Evolutionary conservation across 2,329 filamentous ascomycete species (phyloP).

Genomic region (Colletotrichum spinosum): DNA sequence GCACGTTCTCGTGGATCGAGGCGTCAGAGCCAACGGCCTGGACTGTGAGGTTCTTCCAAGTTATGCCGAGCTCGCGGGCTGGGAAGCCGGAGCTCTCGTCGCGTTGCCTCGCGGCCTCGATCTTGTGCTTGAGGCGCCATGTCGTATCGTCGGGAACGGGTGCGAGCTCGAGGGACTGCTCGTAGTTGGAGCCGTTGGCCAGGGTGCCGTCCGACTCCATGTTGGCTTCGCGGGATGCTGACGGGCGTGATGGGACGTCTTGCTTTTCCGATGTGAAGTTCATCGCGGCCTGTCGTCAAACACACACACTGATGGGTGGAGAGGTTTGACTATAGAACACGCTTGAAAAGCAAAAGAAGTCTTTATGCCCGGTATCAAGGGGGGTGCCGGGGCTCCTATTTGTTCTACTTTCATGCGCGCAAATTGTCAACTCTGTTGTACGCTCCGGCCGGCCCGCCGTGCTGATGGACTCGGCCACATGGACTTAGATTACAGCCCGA

Average conservation of each 20-base stretch:
- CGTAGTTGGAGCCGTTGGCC: slow-evolving; percentile 27
- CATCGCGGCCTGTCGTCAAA: slow-evolving; percentile 1
- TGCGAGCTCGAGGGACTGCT: slow-evolving; percentile 30
- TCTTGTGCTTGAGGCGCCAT: slow-evolving; percentile 62
- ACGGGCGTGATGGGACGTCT: slow-evolving; percentile 8
- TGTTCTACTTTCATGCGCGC: neutral
- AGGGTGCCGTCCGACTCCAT: slow-evolving; percentile 37
- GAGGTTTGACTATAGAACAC: neutral
- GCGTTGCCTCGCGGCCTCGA: slow-evolving; percentile 56
- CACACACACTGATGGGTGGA: neutral
- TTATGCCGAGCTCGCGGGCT: slow-evolving; percentile 67
- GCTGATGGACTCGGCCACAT: slow-evolving; percentile 17
- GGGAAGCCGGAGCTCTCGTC: slow-evolving; percentile 59
- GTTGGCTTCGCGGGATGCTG: slow-evolving; percentile 16
- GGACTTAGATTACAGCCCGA: slow-evolving; percentile 8
- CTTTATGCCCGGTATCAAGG: neutral
- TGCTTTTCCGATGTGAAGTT: slow-evolving; percentile 15
- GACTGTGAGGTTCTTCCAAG: slow-evolving; percentile 74
- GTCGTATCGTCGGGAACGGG: slow-evolving; percentile 40
- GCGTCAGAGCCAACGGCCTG: slow-evolving; percentile 71
- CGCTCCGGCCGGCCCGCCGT: slow-evolving; percentile 8
- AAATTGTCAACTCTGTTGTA: neutral
- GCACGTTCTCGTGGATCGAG: slow-evolving; percentile 73
- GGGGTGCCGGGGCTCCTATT: slow-evolving; percentile 7
- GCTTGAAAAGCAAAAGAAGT: neutral